Conservation (phyloP, 257 asterid genomes). For the Solanum rostratum region DNA sequence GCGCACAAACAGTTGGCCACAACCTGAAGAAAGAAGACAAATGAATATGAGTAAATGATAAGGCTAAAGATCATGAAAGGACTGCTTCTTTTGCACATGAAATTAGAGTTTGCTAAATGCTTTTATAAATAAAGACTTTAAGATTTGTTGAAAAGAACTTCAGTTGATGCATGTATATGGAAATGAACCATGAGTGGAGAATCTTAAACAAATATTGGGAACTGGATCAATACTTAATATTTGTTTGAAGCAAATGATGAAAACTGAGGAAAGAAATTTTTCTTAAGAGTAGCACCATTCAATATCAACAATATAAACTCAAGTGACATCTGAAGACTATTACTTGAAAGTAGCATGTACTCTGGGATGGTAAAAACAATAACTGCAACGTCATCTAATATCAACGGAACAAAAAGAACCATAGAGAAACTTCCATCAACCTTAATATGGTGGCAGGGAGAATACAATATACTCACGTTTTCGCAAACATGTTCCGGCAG, state of each 20-base stretch:
- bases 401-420: background rate
- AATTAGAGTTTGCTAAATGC: background rate
- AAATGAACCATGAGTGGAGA: background rate
- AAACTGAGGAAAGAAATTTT: background rate
- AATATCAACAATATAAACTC: background rate
- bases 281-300: background rate
- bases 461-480: background rate
- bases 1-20: conserved; percentile 85
- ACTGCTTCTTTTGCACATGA: background rate
- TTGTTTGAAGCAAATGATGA: background rate
- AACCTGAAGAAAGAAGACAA: conserved; percentile 38
- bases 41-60: background rate
- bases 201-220: background rate
- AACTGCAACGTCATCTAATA: background rate
- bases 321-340: background rate
- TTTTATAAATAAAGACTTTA: background rate
- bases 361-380: background rate
- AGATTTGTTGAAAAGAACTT: background rate
- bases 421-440: background rate
- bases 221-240: background rate
- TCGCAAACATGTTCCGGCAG: background rate
- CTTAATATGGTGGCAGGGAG: background rate
- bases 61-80: background rate
- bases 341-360: background rate
- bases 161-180: background rate